These are phyloP conservation scores for Somion occarium DNA, from an alignment of 1,284 basidiomycete genomes.

Conservation along the genomic window DNA sequence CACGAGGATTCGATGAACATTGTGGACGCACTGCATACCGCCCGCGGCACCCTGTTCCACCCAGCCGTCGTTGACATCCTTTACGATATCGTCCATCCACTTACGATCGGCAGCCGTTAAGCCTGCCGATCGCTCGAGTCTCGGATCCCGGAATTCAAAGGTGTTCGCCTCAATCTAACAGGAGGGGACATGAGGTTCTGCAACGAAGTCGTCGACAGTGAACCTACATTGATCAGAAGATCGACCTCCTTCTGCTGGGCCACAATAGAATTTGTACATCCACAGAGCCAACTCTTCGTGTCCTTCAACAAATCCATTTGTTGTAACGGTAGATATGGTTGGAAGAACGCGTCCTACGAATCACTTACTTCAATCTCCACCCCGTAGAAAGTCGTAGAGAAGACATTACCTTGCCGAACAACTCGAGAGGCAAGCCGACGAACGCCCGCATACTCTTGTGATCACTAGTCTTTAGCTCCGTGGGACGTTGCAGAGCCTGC, in stretches of 20 bases:
- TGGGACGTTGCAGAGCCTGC: slow-evolving; percentile 64
- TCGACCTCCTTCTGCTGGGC: slow-evolving; percentile 93
- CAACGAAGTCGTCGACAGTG: background rate
- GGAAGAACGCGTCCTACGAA: slow-evolving; percentile 94
- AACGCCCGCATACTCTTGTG: slow-evolving; percentile 88
- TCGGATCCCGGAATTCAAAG: slow-evolving; percentile 83
- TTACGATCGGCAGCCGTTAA: slow-evolving; percentile 92
- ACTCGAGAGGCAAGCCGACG: slow-evolving; percentile 84
- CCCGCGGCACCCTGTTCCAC: slow-evolving; percentile 31
- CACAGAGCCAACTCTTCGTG: slow-evolving; percentile 82
- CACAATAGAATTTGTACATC: slow-evolving; percentile 95
- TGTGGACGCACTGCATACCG: slow-evolving; percentile 54
- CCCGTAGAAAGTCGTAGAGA: background rate
- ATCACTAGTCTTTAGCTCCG: slow-evolving; percentile 86
- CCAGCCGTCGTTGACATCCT: slow-evolving; percentile 46
- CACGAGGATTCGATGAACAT: slow-evolving; percentile 2
- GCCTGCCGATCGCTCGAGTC: slow-evolving; percentile 71
- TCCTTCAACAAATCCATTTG: slow-evolving; percentile 88
- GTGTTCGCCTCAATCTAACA: slow-evolving; percentile 75
- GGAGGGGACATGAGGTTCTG: background rate
- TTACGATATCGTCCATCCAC: slow-evolving; percentile 82
- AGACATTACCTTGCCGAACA: slow-evolving; percentile 79
- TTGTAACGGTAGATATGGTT: slow-evolving; percentile 95
- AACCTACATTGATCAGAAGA: slow-evolving; percentile 81
- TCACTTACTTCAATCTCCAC: background rate